These are phyloP conservation scores for Endocalyx cinctus DNA, from an alignment of 2,329 filamentous ascomycete genomes.

Conservation along the genomic window DNA sequence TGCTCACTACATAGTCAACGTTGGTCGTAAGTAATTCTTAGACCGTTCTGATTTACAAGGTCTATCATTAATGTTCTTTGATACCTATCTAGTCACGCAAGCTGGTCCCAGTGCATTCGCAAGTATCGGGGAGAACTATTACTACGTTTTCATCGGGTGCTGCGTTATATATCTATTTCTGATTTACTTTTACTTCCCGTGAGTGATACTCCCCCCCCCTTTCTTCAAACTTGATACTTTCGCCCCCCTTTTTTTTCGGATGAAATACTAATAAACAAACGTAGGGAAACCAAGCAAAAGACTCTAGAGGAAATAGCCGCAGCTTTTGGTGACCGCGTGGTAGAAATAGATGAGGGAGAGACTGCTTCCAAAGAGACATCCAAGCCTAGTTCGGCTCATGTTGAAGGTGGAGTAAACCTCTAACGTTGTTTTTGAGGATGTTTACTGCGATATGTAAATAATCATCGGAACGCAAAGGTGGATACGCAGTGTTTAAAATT, in stretches of 20 bases:
- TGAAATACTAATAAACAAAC: constrained; percentile 1
- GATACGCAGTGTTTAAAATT: too few species aligned
- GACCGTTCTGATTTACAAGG: not conserved
- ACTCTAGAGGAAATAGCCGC: constrained; percentile 45
- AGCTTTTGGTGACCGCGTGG: constrained; percentile 42
- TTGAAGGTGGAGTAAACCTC: too few species aligned
- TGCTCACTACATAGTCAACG: constrained; percentile 51
- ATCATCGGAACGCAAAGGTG: too few species aligned
- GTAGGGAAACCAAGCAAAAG: constrained; percentile 43
- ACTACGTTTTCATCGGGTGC: constrained; percentile 55
- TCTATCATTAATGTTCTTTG: not conserved
- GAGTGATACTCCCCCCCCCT: constrained; percentile 7
- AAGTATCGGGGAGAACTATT: constrained; percentile 55
- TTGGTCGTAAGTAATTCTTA: constrained; percentile 22
- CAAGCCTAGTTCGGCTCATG: too few species aligned
- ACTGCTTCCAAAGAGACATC: too few species aligned
- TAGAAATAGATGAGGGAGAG: constrained; percentile 18
- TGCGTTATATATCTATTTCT: constrained; percentile 45
- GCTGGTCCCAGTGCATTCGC: constrained; percentile 52
- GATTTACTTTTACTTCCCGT: constrained; percentile 50
- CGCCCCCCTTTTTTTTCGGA: not conserved
- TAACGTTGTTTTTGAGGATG: too few species aligned
- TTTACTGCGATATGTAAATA: too few species aligned
- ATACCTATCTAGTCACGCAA: constrained; percentile 38
- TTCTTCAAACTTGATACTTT: not conserved